Base-by-base conservation (phyloP, 2,329 filamentous ascomycete species). In the Periconia macrospinosa region DNA sequence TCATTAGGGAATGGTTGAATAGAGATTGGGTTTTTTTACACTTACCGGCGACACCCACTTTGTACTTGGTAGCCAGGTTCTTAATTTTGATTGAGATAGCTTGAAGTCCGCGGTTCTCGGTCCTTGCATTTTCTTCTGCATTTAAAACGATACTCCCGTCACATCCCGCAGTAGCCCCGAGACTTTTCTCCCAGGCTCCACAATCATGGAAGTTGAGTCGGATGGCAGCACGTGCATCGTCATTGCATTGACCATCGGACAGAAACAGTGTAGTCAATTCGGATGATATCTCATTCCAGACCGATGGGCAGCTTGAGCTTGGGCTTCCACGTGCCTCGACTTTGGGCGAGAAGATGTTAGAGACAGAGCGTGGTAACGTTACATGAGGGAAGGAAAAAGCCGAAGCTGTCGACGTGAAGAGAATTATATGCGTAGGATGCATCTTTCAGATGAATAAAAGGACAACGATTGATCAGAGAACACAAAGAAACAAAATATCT, bases 1-100 rank as follows among this genome's bases (percentile, higher is more conserved):
- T 27, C 23, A 17, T 27, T 37, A 37, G 1, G 15, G 10, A 23
- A 18, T 20, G 33, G 35, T 15, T 45, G 18, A 15, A 13, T 17
- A 27, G 7, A n/a, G 15, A 20, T 44, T 30, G 41, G 33, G 10
- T 11, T 3, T 47, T 51, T 19, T 57, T 54, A 52, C 63, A 6
- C 72, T 67, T 1, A 65, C 63, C 70, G 7, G 63, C 71, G 57
- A 71, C 66, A 17, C 66, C 61, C 30, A 74, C 66, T 18, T 45
- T n/a, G 51, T 63, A 72, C 17, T 56, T 43, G 46, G 41, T 50
- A 17, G 59, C 42, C 52, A 56, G 53, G 20, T 41, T 33, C 14
- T 41, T 47, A 3, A 61, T 45, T 14, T 47, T 42, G 1, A 45
- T 45, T n/a, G 61, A 54, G 33, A 67, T 62, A 11, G 61, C 56